Percentiles rank a stretch among this genome's conserved stretches.
Evolutionary conservation across 768 basidiomycete genomes (phyloP).

Genomic region (Suillus hirtellus): DNA sequence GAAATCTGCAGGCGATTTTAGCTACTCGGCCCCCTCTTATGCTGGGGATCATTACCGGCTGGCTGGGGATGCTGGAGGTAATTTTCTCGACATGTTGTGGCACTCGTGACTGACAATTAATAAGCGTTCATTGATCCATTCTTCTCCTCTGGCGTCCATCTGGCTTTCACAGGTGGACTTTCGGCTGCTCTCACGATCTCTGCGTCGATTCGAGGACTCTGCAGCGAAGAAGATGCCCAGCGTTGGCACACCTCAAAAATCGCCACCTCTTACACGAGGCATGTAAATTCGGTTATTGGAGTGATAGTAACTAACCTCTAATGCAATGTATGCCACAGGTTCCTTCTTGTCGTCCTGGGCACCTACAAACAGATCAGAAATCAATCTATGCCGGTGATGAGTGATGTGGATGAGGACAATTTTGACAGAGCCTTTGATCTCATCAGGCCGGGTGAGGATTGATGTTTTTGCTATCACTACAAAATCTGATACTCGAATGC

Average conservation of each 20-base stretch:
- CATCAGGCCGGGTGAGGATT: no score
- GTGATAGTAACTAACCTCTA: background rate
- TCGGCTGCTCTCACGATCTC: slow-evolving; percentile 60
- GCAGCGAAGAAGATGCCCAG: slow-evolving; percentile 44
- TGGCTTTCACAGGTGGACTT: slow-evolving; percentile 60
- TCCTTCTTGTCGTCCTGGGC: slow-evolving; percentile 68
- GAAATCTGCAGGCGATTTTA: background rate
- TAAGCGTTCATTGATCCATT: background rate
- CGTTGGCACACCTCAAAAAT: slow-evolving; percentile 59
- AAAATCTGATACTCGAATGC: no score
- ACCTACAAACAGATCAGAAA: slow-evolving; percentile 52
- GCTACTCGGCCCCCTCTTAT: background rate
- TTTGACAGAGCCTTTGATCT: no score
- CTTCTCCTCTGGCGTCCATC: slow-evolving; percentile 59
- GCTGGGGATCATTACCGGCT: background rate
- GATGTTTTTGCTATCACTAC: no score
- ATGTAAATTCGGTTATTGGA: slow-evolving; percentile 5
- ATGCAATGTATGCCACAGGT: slow-evolving; percentile 22
- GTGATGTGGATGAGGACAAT: background rate
- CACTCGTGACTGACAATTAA: background rate
- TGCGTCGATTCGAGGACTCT: slow-evolving; percentile 35
- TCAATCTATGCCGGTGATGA: background rate
- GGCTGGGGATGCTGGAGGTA: background rate
- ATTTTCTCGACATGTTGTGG: background rate
- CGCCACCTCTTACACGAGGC: slow-evolving; percentile 61